Evolutionary conservation across 1,139 yeast genomes (phyloP).

Genomic region (Kurtzmaniella natalensis): DNA sequence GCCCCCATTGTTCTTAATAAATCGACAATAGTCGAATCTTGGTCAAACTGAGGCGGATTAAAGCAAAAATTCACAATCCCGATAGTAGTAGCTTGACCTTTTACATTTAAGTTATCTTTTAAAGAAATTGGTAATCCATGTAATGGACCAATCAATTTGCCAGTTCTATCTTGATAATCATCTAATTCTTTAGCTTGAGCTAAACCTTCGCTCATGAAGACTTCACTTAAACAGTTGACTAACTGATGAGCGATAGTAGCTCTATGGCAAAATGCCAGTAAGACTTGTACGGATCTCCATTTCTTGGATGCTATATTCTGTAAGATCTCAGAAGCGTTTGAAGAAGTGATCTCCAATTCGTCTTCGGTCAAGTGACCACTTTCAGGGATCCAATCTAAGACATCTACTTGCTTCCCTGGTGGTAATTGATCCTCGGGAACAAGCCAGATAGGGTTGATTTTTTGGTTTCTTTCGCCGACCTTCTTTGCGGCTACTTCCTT

Average conservation of each 20-base stretch:
- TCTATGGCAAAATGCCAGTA: slow-evolving; percentile 29
- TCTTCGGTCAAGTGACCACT: slow-evolving; percentile 19
- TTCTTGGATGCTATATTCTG: slow-evolving; percentile 25
- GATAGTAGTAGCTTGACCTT: slow-evolving; percentile 48
- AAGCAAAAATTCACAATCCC: slow-evolving; percentile 39
- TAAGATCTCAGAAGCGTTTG: slow-evolving; percentile 32
- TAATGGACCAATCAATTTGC: slow-evolving; percentile 25
- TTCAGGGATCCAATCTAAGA: slow-evolving; percentile 28
- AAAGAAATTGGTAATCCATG: slow-evolving; percentile 41
- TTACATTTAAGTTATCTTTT: slow-evolving; percentile 45
- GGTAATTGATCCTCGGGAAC: slow-evolving; percentile 32
- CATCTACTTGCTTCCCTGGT: slow-evolving; percentile 24
- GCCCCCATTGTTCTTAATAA: slow-evolving; percentile 27
- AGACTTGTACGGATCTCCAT: slow-evolving; percentile 22
- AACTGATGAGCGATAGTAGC: slow-evolving; percentile 47
- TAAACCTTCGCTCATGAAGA: slow-evolving; percentile 32
- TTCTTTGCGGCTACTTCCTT: slow-evolving; percentile 33
- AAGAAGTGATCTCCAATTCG: slow-evolving; percentile 35
- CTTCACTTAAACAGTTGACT: slow-evolving; percentile 32
- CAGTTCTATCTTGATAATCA: slow-evolving; percentile 20
- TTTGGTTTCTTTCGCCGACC: slow-evolving; percentile 27
- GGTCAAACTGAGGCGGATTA: slow-evolving; percentile 26
- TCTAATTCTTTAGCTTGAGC: slow-evolving; percentile 26
- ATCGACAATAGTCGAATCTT: slow-evolving; percentile 24
- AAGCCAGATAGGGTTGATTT: slow-evolving; percentile 37